phyloP scores from a whole-genome alignment of 1,284 basidiomycete genomes.

The Puccinia novopanici region DNA sequence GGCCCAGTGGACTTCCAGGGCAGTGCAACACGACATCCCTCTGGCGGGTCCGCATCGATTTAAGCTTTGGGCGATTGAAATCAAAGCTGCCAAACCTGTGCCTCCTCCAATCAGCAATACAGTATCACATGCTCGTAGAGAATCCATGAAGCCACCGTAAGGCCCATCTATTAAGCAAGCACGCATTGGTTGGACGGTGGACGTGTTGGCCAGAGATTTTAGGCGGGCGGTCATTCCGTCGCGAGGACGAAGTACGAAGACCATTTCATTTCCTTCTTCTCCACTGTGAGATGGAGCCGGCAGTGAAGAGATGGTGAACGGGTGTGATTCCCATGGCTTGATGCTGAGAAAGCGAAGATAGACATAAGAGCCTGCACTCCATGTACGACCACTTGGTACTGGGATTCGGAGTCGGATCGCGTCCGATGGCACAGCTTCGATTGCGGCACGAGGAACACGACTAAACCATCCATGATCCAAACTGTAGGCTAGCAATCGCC shows the following conservation, averaged over 20 bases:
- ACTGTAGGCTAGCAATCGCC: constrained; percentile 24
- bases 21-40: constrained; percentile 18
- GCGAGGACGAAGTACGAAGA: constrained; percentile 56
- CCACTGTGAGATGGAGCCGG: constrained; percentile 45
- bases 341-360: constrained; percentile 61
- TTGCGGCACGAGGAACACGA: constrained; percentile 54
- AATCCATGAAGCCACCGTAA: constrained; percentile 60
- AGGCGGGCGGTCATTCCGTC: constrained; percentile 59
- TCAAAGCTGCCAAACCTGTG: constrained; percentile 56
- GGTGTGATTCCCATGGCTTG: constrained; percentile 58
- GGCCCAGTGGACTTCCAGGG: constrained; percentile 27
- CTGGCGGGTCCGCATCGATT: neutral
- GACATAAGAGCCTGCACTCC: constrained; percentile 62
- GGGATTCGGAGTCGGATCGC: constrained; percentile 59
- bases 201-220: constrained; percentile 51
- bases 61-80: constrained; percentile 15
- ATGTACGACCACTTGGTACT: constrained; percentile 55
- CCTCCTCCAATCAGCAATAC: constrained; percentile 61
- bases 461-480: constrained; percentile 53
- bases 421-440: constrained; percentile 58
- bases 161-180: constrained; percentile 62
- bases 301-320: constrained; percentile 61
- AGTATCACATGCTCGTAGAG: constrained; percentile 58
- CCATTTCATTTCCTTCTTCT: constrained; percentile 52
- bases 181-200: constrained; percentile 46